phyloP scores from a whole-genome alignment of 495 filamentous ascomycete species.

The Oidiodendron maius region DNA sequence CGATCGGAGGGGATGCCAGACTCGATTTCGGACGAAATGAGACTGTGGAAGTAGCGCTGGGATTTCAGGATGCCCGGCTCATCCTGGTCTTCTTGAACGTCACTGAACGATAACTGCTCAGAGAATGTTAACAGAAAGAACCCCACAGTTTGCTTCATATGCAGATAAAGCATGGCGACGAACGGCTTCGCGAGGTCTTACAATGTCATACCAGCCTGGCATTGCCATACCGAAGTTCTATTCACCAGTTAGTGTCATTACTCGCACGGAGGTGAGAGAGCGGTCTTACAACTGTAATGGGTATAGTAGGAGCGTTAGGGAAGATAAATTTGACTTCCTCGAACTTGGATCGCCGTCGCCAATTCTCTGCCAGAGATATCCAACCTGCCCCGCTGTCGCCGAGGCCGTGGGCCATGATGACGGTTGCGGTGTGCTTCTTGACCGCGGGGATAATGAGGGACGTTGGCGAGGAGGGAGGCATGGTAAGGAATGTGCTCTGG shows the following conservation, averaged over 20 bases:
- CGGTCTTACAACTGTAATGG: constrained; percentile 71
- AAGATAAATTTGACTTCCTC: constrained; percentile 89
- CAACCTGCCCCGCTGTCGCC: constrained; percentile 79
- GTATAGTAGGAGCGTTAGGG: constrained; percentile 86
- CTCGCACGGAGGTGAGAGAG: not conserved
- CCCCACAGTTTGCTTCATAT: not conserved
- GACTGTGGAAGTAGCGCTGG: constrained; percentile 65
- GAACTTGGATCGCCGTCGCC: constrained; percentile 75
- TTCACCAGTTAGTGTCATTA: constrained; percentile 4
- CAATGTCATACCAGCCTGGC: constrained; percentile 92
- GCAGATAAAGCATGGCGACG: constrained; percentile 10
- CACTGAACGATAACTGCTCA: constrained; percentile 16
- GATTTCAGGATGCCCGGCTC: constrained; percentile 72
- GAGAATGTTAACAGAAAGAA: not conserved
- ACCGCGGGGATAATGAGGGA: constrained; percentile 81
- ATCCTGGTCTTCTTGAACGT: constrained; percentile 49
- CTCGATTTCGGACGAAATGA: constrained; percentile 79
- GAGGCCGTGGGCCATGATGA: constrained; percentile 89
- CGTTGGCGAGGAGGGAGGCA: constrained; percentile 13
- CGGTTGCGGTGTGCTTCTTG: constrained; percentile 85
- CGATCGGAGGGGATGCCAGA: constrained; percentile 76
- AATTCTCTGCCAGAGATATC: constrained; percentile 81
- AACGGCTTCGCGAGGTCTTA: constrained; percentile 37
- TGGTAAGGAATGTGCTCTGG: constrained; percentile 18
- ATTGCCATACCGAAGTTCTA: constrained; percentile 78